Base-by-base conservation (phyloP, 1,139 yeast species). In the Kluyveromyces sp. region DNA sequence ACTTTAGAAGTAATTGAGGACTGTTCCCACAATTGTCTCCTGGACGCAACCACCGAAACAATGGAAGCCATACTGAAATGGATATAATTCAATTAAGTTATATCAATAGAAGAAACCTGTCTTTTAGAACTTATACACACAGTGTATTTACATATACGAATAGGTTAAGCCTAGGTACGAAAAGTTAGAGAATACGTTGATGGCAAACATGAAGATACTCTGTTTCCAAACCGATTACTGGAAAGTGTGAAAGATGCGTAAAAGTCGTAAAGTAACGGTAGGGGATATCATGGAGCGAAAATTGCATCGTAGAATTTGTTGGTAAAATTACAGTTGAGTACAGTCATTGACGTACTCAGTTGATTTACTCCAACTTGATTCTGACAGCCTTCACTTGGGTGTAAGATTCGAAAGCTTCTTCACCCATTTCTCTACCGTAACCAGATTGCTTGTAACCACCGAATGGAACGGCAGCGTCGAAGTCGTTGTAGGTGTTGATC, bases 351-450 rank as follows among this genome's bases (percentile, higher is more conserved):
- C n/a, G n/a, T n/a, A n/a, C n/a, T n/a, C n/a, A n/a, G n/a, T n/a
- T n/a, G n/a, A n/a, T n/a, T n/a, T n/a, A n/a, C n/a, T n/a, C n/a
- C 30, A 38, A 32, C 36, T 38, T 38, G 30, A 38, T 38, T 31
- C 89, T 78, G 50, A 82, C 83, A 47, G 86, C 82, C 71, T 81
- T 81, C 52, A 71, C 70, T 67, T 80, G 85, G 39, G 82, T 76
- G 71, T 80, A 82, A 68, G 77, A 77, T 55, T 80, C 84, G 61
- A 79, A 75, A 32, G 83, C 85, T 61, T 78, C 86, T 44, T 66
- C 68, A 63, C 88, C 88, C 86, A 82, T 78, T 70, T 82, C 89
- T 70, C 85, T 78, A 60, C 89, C 89, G 64, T 80, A 75, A 61
- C 89, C 89, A 49, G 84, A 78, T 67, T 80, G 79, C 62, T 80